Base-by-base conservation (phyloP, 148 eudicot species). In the Hydrangea macrophylla region DNA sequence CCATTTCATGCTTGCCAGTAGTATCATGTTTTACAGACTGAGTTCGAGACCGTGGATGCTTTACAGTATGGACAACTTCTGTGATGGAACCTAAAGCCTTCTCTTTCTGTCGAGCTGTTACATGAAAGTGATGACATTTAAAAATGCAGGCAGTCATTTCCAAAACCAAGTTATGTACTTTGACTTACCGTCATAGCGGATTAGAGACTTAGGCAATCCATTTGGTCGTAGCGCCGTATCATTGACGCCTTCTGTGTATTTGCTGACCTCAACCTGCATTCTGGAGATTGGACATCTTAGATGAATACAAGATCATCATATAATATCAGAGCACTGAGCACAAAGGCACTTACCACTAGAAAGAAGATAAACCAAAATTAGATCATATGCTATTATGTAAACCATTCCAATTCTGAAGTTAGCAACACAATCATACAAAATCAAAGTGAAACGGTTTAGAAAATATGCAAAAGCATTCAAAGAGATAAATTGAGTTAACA, bases 181-280 rank as follows among this genome's bases (percentile, higher is more conserved):
- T 17, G 42, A 30, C 80, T 68, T 77, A 94, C 99, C 90, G 79
- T 95, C 99, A 80, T 95, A 95, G 58, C 94, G 93, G 73, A 95
- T 95, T 62, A 95, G 80, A 48, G 99, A 95, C 73, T 78, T 83
- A 7, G 99, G 87, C 72, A 95, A 80, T 48, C 99, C 99, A 75
- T 95, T 95, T 39, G 99, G 99, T 55, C 99, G 81, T 56, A 91
- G 40, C 30, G 80, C 92, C 81, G 87, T 91, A 18, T 89, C 96
- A 75, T 76, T 82, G 31, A 81, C 79, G 39, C 99, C 99, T 84
- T 95, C 99, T 4, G 99, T 95, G 76, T 84, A 91, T 76, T 89
- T 95, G 80, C 99, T 95, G 71, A 95, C 97, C 77, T 95, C 99
- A 45, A 95, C 99, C 87, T 95, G 99, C 99, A 95, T 95, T 71